phyloP scores from a whole-genome alignment of 1,139 yeast species.

The Saccharomyces hybrid region DNA sequence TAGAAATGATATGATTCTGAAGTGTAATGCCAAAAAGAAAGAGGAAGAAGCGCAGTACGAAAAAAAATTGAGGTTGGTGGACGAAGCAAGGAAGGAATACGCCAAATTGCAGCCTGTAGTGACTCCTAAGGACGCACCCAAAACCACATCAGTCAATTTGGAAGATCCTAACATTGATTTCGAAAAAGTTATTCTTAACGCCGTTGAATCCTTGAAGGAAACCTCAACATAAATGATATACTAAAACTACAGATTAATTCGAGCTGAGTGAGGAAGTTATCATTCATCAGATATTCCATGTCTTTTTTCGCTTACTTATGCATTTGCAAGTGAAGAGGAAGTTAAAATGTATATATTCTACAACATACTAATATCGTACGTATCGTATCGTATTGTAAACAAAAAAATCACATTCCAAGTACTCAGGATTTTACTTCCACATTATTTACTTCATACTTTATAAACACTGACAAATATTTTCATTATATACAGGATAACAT shows the following conservation, averaged over 20 bases:
- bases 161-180: constrained; percentile 89
- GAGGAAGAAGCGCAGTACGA: constrained; percentile 54
- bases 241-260: background rate
- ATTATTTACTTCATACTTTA: background rate
- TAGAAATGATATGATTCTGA: constrained; percentile 68
- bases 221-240: background rate
- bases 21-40: constrained; percentile 50
- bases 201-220: constrained; percentile 34
- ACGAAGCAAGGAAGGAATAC: constrained; percentile 82
- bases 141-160: constrained; percentile 45
- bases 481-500: background rate
- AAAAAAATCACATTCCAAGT: background rate
- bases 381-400: background rate
- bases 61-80: constrained; percentile 67
- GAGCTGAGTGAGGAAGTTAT: background rate
- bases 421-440: background rate
- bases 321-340: background rate
- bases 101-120: constrained; percentile 49
- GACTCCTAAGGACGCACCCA: constrained; percentile 26
- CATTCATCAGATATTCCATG: background rate
- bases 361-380: background rate
- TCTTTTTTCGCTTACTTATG: background rate
- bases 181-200: constrained; percentile 45
- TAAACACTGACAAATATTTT: background rate
- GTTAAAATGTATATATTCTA: background rate